Percentiles rank a stretch among this genome's conserved stretches.
Conservation (phyloP, 257 asterid species). For the Handroanthus guayacan region DNA sequence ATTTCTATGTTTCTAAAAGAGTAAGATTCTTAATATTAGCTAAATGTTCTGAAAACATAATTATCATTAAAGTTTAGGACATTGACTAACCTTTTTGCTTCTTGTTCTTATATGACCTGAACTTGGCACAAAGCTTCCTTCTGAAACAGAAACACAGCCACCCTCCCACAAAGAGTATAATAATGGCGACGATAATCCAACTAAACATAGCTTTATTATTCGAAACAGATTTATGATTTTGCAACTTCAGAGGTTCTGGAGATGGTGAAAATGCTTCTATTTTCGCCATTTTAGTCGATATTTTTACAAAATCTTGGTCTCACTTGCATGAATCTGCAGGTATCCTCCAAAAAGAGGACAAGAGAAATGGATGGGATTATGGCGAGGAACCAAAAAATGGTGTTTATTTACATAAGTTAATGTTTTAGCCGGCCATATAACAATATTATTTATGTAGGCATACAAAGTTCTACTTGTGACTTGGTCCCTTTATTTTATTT, state of each 20-base stretch:
- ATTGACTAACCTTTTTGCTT: conserved; percentile 54
- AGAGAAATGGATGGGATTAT: neutral
- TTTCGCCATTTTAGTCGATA: conserved; percentile 22
- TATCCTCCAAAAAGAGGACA: neutral
- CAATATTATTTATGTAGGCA: conserved; percentile 4
- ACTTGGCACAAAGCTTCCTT: conserved; percentile 49
- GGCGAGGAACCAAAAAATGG: neutral
- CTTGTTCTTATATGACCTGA: conserved; percentile 33
- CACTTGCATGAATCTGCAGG: neutral
- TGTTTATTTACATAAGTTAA: conserved; percentile 1
- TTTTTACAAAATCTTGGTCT: neutral
- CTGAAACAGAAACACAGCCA: conserved; percentile 57
- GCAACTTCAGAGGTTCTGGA: conserved; percentile 35
- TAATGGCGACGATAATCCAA: conserved; percentile 45
- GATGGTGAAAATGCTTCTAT: conserved; percentile 30
- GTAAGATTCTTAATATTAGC: neutral
- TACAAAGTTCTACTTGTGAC: conserved; percentile 16
- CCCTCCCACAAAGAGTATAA: conserved; percentile 41
- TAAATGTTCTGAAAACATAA: neutral
- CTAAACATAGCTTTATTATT: conserved; percentile 41
- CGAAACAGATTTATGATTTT: conserved; percentile 31
- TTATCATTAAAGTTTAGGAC: neutral
- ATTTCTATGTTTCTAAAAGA: neutral
- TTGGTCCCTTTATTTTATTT: conserved; percentile 27
- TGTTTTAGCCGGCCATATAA: conserved; percentile 42